Evolutionary conservation across 2,329 filamentous ascomycete genomes (phyloP).

Genomic region (Penicillium nordicum): DNA sequence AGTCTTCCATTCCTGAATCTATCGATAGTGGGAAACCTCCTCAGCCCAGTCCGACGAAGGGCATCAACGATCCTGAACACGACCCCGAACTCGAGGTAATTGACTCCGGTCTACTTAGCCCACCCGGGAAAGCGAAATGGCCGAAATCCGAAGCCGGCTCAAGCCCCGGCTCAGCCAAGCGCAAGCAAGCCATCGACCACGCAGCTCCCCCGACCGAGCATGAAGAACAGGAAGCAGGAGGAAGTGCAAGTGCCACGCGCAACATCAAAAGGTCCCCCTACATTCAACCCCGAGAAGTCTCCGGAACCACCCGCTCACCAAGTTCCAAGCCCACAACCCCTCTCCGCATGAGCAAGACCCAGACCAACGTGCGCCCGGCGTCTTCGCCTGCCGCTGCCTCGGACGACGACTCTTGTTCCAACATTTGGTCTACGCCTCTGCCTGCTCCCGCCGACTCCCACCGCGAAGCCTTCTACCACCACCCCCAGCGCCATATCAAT

Average conservation of each 20-base stretch:
- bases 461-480: conserved; percentile 18
- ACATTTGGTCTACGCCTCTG: conserved; percentile 14
- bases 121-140: conserved; percentile 29
- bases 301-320: conserved; percentile 20
- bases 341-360: conserved; percentile 25
- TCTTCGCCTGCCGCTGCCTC: conserved; percentile 1
- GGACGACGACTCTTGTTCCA: not conserved
- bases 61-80: conserved; percentile 11
- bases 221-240: conserved; percentile 3
- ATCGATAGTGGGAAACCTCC: conserved; percentile 22
- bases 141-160: conserved; percentile 31
- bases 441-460: conserved; percentile 10
- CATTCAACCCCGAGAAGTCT: conserved; percentile 18
- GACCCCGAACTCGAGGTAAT: conserved; percentile 14
- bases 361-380: conserved; percentile 16
- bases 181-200: conserved; percentile 21
- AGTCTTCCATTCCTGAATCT: conserved; percentile 32
- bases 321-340: conserved; percentile 19
- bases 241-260: not conserved
- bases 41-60: conserved; percentile 18
- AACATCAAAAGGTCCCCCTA: conserved; percentile 19
- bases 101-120: conserved; percentile 17
- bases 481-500: conserved; percentile 22
- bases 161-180: conserved; percentile 35
- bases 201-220: not conserved